Evolutionary conservation across 768 basidiomycete genomes (phyloP).

Genomic region (Calocybe gangraenosa): DNA sequence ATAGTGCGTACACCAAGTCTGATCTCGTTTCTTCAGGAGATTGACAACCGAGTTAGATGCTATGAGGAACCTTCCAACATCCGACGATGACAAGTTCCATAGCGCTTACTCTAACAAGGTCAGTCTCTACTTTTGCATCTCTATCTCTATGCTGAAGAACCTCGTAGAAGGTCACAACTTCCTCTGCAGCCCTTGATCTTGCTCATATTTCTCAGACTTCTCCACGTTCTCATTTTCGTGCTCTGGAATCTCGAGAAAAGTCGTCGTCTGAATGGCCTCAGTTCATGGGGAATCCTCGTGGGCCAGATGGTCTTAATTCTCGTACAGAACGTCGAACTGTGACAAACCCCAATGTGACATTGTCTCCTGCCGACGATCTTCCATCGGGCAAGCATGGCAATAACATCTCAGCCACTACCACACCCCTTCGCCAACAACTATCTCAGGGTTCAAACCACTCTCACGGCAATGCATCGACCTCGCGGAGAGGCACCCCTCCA

Average conservation of each 20-base stretch:
- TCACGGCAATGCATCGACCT: conserved; percentile 43
- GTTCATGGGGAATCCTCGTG: conserved; percentile 63
- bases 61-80: conserved; percentile 83
- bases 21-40: conserved; percentile 7
- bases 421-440: conserved; percentile 62
- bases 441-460: conserved; percentile 40
- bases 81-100: conserved; percentile 84
- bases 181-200: conserved; percentile 90
- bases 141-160: conserved; percentile 2
- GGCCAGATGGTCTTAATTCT: conserved; percentile 51
- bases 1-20: conserved; percentile 55
- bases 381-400: conserved; percentile 37
- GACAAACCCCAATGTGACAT: conserved; percentile 67
- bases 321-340: conserved; percentile 66
- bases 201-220: conserved; percentile 86
- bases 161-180: conserved; percentile 62
- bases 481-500: conserved; percentile 74
- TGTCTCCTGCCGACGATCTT: conserved; percentile 53
- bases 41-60: conserved; percentile 51
- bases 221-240: conserved; percentile 58
- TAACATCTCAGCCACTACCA: conserved; percentile 51
- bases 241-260: conserved; percentile 59
- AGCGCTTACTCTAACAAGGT: conserved; percentile 65
- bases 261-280: conserved; percentile 95
- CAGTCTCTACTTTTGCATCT: conserved; percentile 13